Evolutionary conservation across 139 green algal genomes (phyloP), one percentile per base, ranked within the genome.

Genomic region (Trebouxia sp.): DNA sequence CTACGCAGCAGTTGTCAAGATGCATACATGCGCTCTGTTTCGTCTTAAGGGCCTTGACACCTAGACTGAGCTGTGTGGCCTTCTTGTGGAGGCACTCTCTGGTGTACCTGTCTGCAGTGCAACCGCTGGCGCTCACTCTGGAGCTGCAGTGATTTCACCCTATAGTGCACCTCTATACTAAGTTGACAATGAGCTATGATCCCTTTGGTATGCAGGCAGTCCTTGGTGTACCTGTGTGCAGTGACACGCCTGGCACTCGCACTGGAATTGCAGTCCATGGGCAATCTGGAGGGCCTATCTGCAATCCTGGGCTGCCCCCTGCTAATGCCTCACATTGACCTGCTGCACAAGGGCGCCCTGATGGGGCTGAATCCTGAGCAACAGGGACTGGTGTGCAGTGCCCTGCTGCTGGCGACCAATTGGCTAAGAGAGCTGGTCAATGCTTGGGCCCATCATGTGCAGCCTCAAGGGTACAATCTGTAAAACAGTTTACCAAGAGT

Each of bases 391-490:
- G 32, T 42, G 32, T 72, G 62, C 62, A 72, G 14, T 0, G 42
- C 62, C n/a, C 12, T 72, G 62, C 32, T 72, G 62, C 62, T 72
- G 62, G 62, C 62, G 1, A 72, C 43, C 62, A 72, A 72, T 15
- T 72, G 62, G 62, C 35, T 72, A 32, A 72, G 62, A 26, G 62
- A 72, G 62, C 32, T 72, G 62, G 32, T 72, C n/a, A 72, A 72
- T 30, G 62, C 62, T 14, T 72, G 62, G 62, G 62, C 62, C n/a
- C 62, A 45, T 15, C 62, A 72, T 45, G 62, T 72, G 11, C 62
- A 72, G 35, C 62, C 62, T 30, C 32, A 42, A 20, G 32, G 26
- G 62, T 72, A 24, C n/a, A n/a, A n/a, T n/a, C n/a, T n/a, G n/a
- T n/a, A n/a, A n/a, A n/a, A n/a, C n/a, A n/a, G n/a, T n/a, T n/a